Evolutionary conservation across 2,329 filamentous ascomycete genomes (phyloP).

Genomic region (Penicillium expansum): DNA sequence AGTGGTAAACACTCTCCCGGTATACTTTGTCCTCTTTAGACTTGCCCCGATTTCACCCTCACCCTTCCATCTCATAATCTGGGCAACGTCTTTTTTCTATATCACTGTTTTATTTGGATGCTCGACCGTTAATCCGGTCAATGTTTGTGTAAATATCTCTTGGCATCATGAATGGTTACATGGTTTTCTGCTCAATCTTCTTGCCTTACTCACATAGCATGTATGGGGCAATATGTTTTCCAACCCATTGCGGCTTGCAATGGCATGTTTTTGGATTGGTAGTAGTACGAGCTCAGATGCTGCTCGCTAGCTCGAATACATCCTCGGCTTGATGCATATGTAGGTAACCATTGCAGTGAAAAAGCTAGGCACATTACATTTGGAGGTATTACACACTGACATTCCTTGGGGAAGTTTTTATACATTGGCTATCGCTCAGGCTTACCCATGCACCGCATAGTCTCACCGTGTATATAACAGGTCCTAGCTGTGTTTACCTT

Average conservation of each 20-base stretch:
- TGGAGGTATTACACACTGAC: neutral
- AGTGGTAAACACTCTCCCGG: conserved; percentile 31
- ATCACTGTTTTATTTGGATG: conserved; percentile 24
- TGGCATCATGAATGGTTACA: conserved; percentile 39
- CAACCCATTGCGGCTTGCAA: neutral
- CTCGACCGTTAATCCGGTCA: conserved; percentile 21
- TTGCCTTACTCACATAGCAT: conserved; percentile 5
- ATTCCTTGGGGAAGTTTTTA: neutral
- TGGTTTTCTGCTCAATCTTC: conserved; percentile 26
- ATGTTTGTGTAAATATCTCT: conserved; percentile 40
- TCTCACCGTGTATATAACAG: neutral
- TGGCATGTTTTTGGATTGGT: neutral
- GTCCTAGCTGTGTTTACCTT: neutral
- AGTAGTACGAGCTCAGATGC: neutral
- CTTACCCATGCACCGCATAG: neutral
- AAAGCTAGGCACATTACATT: neutral
- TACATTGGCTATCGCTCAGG: neutral
- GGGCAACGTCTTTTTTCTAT: conserved; percentile 23
- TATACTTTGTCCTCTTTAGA: conserved; percentile 9
- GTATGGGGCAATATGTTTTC: neutral
- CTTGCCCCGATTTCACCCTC: conserved; percentile 10
- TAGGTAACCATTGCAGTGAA: neutral
- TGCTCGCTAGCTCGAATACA: neutral
- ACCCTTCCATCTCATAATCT: conserved; percentile 10
- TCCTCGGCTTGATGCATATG: neutral